These are phyloP conservation scores for Diaporthe amygdali DNA, from an alignment of 2,329 filamentous ascomycete genomes.

Conservation along the genomic window DNA sequence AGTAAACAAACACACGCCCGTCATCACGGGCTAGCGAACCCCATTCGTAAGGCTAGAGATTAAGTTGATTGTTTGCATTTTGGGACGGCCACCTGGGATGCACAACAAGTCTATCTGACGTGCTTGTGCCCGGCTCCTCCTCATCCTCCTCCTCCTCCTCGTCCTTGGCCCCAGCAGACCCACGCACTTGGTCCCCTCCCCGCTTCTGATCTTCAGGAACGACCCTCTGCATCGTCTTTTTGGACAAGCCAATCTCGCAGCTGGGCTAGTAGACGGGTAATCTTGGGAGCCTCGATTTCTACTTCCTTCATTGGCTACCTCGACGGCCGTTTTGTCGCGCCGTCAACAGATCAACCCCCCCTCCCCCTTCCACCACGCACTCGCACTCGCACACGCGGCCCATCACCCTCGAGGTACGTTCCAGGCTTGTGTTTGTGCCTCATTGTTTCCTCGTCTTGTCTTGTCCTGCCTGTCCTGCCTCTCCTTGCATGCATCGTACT, in stretches of 20 bases:
- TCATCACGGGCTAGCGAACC: not conserved
- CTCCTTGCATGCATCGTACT: not conserved
- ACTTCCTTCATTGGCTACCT: slow-evolving; percentile 11
- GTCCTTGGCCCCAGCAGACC: slow-evolving; percentile 3
- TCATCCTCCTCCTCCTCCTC: not conserved
- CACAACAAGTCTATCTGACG: not conserved
- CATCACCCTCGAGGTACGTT: slow-evolving; percentile 6
- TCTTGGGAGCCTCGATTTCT: not conserved
- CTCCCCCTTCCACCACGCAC: not conserved
- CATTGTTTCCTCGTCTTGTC: not conserved
- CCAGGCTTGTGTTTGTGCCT: not conserved
- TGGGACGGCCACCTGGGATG: not conserved
- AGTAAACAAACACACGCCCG: slow-evolving; percentile 17
- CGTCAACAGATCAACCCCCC: slow-evolving; percentile 7
- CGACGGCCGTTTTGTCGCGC: not conserved
- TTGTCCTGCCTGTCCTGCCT: not conserved
- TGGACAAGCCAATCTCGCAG: not conserved
- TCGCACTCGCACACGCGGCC: not conserved
- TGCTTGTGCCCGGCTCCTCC: not conserved
- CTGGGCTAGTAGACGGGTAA: not conserved
- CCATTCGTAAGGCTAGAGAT: slow-evolving; percentile 11
- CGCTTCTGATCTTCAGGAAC: slow-evolving; percentile 20
- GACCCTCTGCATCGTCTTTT: slow-evolving; percentile 18
- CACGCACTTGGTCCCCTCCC: slow-evolving; percentile 6
- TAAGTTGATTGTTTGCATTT: slow-evolving; percentile 15